A percentile compares a stretch with the other conserved stretches of the same genome.
These are phyloP conservation scores for Mariannaea sp. DNA, from an alignment of 2,329 filamentous ascomycete species.

Conservation along the genomic window DNA sequence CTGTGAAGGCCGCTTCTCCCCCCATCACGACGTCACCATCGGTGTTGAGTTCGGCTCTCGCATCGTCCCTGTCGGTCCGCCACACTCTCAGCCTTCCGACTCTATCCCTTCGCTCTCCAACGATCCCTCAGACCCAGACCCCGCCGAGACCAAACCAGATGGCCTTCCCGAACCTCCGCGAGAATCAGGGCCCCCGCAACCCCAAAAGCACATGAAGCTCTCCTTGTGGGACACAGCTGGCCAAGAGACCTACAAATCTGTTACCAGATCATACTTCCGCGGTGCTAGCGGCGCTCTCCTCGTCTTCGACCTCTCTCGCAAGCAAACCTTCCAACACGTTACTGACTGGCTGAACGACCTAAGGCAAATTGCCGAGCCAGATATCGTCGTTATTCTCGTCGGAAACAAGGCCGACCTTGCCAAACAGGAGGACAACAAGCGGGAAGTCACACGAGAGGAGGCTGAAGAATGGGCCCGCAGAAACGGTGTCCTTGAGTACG, in stretches of 20 bases:
- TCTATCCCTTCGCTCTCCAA: conserved; percentile 31
- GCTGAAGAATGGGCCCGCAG: conserved; percentile 85
- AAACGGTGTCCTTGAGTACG: conserved; percentile 90
- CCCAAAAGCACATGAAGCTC: conserved; percentile 85
- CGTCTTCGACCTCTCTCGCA: conserved; percentile 92
- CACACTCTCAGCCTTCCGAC: conserved; percentile 60
- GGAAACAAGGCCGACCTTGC: conserved; percentile 94
- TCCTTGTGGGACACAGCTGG: conserved; percentile 95
- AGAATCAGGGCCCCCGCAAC: conserved; percentile 42
- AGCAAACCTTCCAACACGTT: conserved; percentile 82
- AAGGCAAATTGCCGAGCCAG: conserved; percentile 90
- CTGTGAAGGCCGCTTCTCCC: conserved; percentile 93
- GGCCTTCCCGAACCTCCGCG: conserved; percentile 61
- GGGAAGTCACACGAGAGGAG: conserved; percentile 81
- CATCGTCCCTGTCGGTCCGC: conserved; percentile 88
- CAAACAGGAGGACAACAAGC: conserved; percentile 60
- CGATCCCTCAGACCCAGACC: conserved; percentile 22
- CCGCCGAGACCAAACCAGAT: conserved; percentile 27
- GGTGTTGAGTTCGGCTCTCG: conserved; percentile 95
- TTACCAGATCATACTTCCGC: conserved; percentile 92
- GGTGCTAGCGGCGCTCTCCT: conserved; percentile 74
- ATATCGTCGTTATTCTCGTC: conserved; percentile 92
- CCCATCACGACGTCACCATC: conserved; percentile 95
- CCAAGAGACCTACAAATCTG: conserved; percentile 96
- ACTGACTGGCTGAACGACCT: conserved; percentile 95